A percentile compares a stretch with the other conserved stretches of the same genome.
These are phyloP conservation scores for Eucommia ulmoides DNA, from an alignment of 257 asterid species.

Conservation along the genomic window DNA sequence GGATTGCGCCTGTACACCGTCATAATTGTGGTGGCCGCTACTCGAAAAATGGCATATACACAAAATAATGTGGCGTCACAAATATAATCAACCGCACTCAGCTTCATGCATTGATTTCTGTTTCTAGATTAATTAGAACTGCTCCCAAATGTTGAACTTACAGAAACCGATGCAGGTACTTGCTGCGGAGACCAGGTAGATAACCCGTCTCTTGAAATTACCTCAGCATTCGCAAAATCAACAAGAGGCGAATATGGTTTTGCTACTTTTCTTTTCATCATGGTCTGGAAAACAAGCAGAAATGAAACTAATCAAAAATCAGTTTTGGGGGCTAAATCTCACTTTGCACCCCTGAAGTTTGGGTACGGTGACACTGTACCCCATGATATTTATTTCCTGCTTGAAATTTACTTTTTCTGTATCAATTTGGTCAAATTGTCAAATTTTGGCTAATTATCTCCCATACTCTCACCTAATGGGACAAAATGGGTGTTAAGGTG, in stretches of 20 bases:
- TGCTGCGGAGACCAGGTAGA: slow-evolving; percentile 55
- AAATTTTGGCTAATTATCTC: no score
- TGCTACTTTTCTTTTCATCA: slow-evolving; percentile 55
- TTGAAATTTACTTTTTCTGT: no score
- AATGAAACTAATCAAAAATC: slow-evolving; percentile 1
- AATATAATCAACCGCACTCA: no score
- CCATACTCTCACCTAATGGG: no score
- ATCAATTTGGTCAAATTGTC: no score
- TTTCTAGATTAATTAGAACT: slow-evolving; percentile 30
- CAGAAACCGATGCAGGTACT: slow-evolving; percentile 53
- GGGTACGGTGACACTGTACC: background rate
- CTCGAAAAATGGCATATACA: no score
- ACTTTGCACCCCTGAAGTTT: background rate
- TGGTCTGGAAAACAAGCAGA: slow-evolving; percentile 31
- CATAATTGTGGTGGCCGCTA: no score
- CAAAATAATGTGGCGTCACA: no score
- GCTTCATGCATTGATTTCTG: no score
- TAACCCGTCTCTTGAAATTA: slow-evolving; percentile 29
- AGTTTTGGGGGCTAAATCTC: background rate
- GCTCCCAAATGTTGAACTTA: slow-evolving; percentile 65
- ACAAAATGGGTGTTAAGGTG: no score
- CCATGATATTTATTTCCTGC: background rate
- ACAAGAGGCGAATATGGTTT: slow-evolving; percentile 71
- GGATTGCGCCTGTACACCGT: no score
- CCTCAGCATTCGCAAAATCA: slow-evolving; percentile 30